Evolutionary conservation across 2,329 filamentous ascomycete genomes (phyloP).

Genomic region (Dactylellina sp.): DNA sequence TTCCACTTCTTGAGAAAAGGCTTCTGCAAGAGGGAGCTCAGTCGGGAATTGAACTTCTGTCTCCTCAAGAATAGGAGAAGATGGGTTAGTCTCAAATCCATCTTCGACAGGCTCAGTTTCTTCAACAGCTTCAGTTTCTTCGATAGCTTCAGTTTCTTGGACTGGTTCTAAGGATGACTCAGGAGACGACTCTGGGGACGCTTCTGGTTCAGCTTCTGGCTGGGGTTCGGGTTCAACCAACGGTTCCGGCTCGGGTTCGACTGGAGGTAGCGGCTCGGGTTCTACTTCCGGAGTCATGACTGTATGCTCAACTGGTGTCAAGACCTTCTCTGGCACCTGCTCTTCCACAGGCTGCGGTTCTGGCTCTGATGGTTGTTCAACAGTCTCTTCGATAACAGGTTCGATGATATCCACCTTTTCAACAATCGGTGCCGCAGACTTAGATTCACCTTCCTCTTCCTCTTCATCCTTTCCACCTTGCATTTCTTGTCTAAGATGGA

Average conservation of each 20-base stretch:
- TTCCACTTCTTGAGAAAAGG: constrained; percentile 54
- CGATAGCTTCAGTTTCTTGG: not conserved
- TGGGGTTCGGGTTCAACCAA: constrained; percentile 4
- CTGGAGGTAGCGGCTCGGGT: constrained; percentile 7
- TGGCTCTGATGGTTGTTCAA: not conserved
- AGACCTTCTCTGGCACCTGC: constrained; percentile 20
- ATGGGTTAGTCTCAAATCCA: constrained; percentile 60
- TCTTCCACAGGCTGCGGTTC: not conserved
- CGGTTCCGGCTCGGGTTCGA: constrained; percentile 17
- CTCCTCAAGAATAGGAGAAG: constrained; percentile 57
- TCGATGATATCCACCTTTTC: constrained; percentile 36
- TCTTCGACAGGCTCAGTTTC: constrained; percentile 54
- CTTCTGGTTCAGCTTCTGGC: constrained; percentile 13
- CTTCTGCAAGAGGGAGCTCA: constrained; percentile 58
- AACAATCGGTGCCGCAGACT: constrained; percentile 32
- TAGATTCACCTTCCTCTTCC: constrained; percentile 48
- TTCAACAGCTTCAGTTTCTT: constrained; percentile 12
- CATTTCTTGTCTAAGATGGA: constrained; percentile 60
- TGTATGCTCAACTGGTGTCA: constrained; percentile 29
- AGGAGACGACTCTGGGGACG: constrained; percentile 7
- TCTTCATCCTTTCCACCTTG: constrained; percentile 60
- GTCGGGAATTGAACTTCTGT: constrained; percentile 56
- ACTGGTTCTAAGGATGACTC: constrained; percentile 33
- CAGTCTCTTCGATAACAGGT: constrained; percentile 4
- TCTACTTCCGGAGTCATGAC: constrained; percentile 38